Percentiles rank a stretch among this genome's conserved stretches.
phyloP scores from a whole-genome alignment of 2,329 filamentous ascomycete species.

The Sarocladium brachiariae region DNA sequence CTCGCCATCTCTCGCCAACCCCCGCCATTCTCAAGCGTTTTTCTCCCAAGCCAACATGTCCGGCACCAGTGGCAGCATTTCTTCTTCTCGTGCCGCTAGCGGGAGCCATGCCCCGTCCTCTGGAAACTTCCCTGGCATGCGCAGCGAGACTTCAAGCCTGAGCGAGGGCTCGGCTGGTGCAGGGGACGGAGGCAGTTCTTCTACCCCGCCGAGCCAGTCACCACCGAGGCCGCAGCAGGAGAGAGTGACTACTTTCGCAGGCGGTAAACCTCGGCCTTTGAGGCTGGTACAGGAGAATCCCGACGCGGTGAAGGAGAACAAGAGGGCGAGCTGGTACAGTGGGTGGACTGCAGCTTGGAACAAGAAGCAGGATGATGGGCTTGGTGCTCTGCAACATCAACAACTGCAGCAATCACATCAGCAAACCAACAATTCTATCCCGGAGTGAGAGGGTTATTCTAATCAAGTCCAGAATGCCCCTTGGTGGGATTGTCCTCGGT shows the following conservation, averaged over 20 bases:
- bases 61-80: slow-evolving; percentile 38
- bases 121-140: slow-evolving; percentile 68
- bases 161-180: slow-evolving; percentile 57
- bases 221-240: slow-evolving; percentile 43
- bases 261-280: slow-evolving; percentile 74
- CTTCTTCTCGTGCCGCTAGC: slow-evolving; percentile 44
- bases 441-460: slow-evolving; percentile 27
- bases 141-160: slow-evolving; percentile 56
- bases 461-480: no score
- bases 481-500: no score
- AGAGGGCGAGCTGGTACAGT: slow-evolving; percentile 57
- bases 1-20: slow-evolving; percentile 51
- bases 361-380: slow-evolving; percentile 41
- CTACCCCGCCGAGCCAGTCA: slow-evolving; percentile 43
- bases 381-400: slow-evolving; percentile 13
- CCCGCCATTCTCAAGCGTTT: slow-evolving; percentile 57
- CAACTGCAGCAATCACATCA: slow-evolving; percentile 10
- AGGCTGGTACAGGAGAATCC: slow-evolving; percentile 77
- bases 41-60: slow-evolving; percentile 45
- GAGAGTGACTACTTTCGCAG: slow-evolving; percentile 51
- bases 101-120: slow-evolving; percentile 36
- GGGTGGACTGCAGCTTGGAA: slow-evolving; percentile 43
- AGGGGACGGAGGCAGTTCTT: slow-evolving; percentile 17
- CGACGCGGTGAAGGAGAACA: slow-evolving; percentile 39
- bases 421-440: slow-evolving; percentile 22